Percentiles rank a stretch among this genome's conserved stretches.
phyloP scores from a whole-genome alignment of 352 stramenopile genomes.

The Phytophthora hybrid region DNA sequence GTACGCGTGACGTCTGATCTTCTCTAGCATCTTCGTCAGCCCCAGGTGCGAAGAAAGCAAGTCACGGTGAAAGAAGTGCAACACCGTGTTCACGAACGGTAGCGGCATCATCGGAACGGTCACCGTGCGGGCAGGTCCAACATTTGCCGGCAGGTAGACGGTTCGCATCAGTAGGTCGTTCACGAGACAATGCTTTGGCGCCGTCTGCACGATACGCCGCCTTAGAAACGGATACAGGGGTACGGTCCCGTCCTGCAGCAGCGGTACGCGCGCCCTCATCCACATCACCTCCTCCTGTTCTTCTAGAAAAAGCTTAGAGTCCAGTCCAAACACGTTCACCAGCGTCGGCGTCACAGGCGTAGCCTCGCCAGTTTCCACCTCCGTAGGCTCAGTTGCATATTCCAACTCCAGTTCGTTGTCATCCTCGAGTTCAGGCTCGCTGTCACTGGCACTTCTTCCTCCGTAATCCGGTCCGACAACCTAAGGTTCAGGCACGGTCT shows the following conservation, averaged over 20 bases:
- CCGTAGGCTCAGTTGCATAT: too few species aligned
- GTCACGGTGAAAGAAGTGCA: slow-evolving; percentile 21
- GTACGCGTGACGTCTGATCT: background rate
- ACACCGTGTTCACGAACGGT: slow-evolving; percentile 9
- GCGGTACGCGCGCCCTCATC: too few species aligned
- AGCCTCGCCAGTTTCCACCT: too few species aligned
- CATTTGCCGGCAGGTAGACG: background rate
- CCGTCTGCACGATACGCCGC: background rate
- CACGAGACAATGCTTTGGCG: background rate
- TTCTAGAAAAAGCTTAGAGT: too few species aligned
- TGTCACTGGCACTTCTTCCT: too few species aligned
- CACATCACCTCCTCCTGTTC: background rate
- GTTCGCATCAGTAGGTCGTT: slow-evolving; percentile 4
- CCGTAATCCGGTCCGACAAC: too few species aligned
- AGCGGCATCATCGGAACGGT: slow-evolving; percentile 6
- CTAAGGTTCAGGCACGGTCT: too few species aligned
- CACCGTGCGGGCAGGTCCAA: background rate
- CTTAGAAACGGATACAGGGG: slow-evolving; percentile 8
- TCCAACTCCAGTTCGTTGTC: too few species aligned
- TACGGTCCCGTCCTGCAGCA: background rate
- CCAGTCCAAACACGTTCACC: too few species aligned
- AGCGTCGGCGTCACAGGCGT: too few species aligned
- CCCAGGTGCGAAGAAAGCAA: slow-evolving; percentile 4
- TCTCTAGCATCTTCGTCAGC: slow-evolving; percentile 5
- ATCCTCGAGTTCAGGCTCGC: too few species aligned